phyloP scores from a whole-genome alignment of 768 basidiomycete species.

The Austroboletus eburneus region DNA sequence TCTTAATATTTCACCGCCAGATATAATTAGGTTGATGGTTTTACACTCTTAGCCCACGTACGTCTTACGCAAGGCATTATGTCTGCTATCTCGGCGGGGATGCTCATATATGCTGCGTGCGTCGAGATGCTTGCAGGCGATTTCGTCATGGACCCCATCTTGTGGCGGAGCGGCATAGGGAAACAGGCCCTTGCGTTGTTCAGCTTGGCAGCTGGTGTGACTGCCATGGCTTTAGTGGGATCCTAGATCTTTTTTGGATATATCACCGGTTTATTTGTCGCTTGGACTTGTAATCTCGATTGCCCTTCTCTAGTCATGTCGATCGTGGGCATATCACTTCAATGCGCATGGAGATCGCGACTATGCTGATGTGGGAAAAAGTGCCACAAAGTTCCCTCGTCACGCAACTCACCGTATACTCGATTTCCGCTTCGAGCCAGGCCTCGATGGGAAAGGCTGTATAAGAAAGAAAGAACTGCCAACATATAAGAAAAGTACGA shows the following conservation, averaged over 20 bases:
- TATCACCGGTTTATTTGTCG: background rate
- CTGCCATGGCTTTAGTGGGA: conserved; percentile 60
- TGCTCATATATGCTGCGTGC: conserved; percentile 79
- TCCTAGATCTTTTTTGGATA: conserved; percentile 4
- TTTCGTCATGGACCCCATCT: conserved; percentile 67
- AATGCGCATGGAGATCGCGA: too few relatives aligned
- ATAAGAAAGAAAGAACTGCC: too few relatives aligned
- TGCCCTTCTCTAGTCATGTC: too few relatives aligned
- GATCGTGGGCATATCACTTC: too few relatives aligned
- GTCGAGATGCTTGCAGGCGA: conserved; percentile 88
- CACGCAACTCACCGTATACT: too few relatives aligned
- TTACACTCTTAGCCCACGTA: conserved; percentile 37
- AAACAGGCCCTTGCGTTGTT: conserved; percentile 52
- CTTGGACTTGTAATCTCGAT: background rate
- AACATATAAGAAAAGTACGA: background rate
- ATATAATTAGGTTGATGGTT: background rate
- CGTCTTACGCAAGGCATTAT: conserved; percentile 65
- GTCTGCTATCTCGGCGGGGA: conserved; percentile 78
- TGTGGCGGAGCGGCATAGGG: conserved; percentile 36
- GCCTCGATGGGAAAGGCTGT: too few relatives aligned
- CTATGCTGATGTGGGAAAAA: too few relatives aligned
- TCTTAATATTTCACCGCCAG: background rate
- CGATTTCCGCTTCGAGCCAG: too few relatives aligned
- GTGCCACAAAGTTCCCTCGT: too few relatives aligned
- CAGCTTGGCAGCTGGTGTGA: conserved; percentile 59